Percentiles rank a stretch among this genome's conserved stretches.
Conservation (phyloP, 345 rosid genomes). For the Boechera stricta region DNA sequence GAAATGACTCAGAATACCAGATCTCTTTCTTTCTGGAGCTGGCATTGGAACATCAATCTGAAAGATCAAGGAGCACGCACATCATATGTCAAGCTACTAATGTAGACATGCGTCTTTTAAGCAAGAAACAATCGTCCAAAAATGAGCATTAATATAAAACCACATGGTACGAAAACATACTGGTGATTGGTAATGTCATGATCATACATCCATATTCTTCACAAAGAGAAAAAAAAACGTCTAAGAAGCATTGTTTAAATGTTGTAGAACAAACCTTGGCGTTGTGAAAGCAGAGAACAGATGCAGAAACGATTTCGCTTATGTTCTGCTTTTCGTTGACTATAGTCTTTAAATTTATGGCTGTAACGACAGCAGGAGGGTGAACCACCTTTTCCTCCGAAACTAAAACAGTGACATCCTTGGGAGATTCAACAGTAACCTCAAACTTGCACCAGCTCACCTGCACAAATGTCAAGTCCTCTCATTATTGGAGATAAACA, state of each 20-base stretch:
- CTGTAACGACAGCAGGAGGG: slow-evolving; percentile 89
- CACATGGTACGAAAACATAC: slow-evolving; percentile 8
- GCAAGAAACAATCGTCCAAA: slow-evolving; percentile 9
- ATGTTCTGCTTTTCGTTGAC: slow-evolving; percentile 80
- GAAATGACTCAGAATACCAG: slow-evolving; percentile 83
- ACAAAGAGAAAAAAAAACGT: slow-evolving; percentile 31
- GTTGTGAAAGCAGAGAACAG: slow-evolving; percentile 87
- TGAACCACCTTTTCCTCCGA: slow-evolving; percentile 57
- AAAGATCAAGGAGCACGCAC: slow-evolving; percentile 42
- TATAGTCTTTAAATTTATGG: slow-evolving; percentile 88
- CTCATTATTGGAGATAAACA: slow-evolving; percentile 35
- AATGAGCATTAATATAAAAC: slow-evolving; percentile 10
- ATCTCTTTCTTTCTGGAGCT: slow-evolving; percentile 82
- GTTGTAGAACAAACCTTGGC: slow-evolving; percentile 77
- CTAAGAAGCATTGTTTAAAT: slow-evolving; percentile 35
- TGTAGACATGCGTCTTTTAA: slow-evolving; percentile 20
- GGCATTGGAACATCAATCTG: slow-evolving; percentile 97
- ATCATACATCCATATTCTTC: slow-evolving; percentile 25
- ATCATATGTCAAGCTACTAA: slow-evolving; percentile 25
- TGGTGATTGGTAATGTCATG: slow-evolving; percentile 14
- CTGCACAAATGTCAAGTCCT: slow-evolving; percentile 52
- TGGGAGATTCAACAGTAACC: slow-evolving; percentile 70
- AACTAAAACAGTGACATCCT: slow-evolving; percentile 59
- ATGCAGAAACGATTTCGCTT: slow-evolving; percentile 90
- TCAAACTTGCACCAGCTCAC: slow-evolving; percentile 99